Base-by-base conservation (phyloP, 129 eudicot genomes). In the Flaveria trinervia region DNA sequence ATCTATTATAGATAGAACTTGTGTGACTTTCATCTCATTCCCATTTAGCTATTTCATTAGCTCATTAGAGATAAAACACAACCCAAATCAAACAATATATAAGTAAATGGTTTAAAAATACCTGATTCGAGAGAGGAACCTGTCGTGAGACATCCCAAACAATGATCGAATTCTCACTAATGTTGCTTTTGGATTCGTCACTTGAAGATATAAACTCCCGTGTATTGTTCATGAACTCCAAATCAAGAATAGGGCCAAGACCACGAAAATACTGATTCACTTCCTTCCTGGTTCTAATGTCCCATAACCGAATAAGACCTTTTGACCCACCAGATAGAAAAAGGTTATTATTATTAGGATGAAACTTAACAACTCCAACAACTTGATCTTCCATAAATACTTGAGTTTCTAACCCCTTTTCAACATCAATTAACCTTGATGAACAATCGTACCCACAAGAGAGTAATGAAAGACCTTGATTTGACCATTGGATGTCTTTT, bases 281-380 rank as follows among this genome's bases (percentile, higher is more conserved):
- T 49, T 70, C 83, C 56, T 84, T 84, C 39, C 87, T 90, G 2
- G 83, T 76, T 75, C 99, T 86, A 61, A 91, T 83, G 88, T 94
- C 97, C 97, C 97, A 94, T 57, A 94, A 77, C 30, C 85, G 89
- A 76, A 91, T 86, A 55, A 59, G 23, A 41, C 99, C 99, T 79
- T 91, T 87, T 70, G 93, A 91, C 48, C 99, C 99, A 9, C 97
- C 97, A 6, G 99, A 95, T 77, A 91, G 80, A 78, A 95, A 95
- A 39, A 95, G 96, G 73, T 91, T 91, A 67, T 71, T 71, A 81
- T 95, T 91, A 76, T 79, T 77, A 28, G 96, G 99, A 78, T 85
- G 89, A 69, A 89, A 95, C 75, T 88, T 88, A 51, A 91, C 85
- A 2, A 86, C 97, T 70, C 86, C 91, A 78, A 95, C 89, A 59